phyloP scores from a whole-genome alignment of 1,284 basidiomycete genomes.

The Pisolithus thermaeus region DNA sequence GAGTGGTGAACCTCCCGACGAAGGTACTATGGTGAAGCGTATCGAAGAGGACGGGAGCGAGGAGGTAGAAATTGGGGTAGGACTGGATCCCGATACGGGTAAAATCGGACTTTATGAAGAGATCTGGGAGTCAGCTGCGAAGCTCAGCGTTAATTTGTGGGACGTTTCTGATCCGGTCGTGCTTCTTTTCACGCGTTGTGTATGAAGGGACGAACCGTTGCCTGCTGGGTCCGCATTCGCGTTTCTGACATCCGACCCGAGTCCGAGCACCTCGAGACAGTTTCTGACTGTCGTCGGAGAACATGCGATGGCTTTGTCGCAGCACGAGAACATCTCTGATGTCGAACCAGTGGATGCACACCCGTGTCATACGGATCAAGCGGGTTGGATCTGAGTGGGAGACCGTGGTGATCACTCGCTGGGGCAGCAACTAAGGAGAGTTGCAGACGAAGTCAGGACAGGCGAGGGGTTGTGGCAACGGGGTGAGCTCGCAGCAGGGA shows the following conservation, averaged over 20 bases:
- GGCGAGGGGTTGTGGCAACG: background rate
- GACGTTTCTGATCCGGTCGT: background rate
- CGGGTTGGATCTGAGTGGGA: background rate
- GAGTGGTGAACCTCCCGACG: conserved; percentile 6
- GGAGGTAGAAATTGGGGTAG: conserved; percentile 12
- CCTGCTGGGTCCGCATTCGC: conserved; percentile 8
- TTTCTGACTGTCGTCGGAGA: conserved; percentile 15
- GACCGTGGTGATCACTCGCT: conserved; percentile 4
- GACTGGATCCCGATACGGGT: conserved; percentile 11
- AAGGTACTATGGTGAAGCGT: conserved; percentile 9
- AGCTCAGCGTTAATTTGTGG: background rate
- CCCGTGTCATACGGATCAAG: background rate
- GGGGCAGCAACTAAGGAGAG: background rate
- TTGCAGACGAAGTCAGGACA: too few species aligned
- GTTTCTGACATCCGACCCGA: conserved; percentile 13
- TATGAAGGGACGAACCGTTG: conserved; percentile 7
- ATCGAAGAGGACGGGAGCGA: conserved; percentile 2
- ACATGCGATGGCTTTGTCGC: conserved; percentile 14
- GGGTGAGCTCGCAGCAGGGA: conserved; percentile 5
- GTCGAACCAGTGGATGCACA: background rate
- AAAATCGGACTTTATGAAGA: conserved; percentile 15
- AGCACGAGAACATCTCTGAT: background rate
- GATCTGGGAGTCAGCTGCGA: conserved; percentile 12
- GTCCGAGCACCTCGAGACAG: conserved; percentile 6
- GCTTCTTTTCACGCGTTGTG: background rate